Base-by-base conservation (phyloP, 306 rosid species). In the Trifolium fragiferum region DNA sequence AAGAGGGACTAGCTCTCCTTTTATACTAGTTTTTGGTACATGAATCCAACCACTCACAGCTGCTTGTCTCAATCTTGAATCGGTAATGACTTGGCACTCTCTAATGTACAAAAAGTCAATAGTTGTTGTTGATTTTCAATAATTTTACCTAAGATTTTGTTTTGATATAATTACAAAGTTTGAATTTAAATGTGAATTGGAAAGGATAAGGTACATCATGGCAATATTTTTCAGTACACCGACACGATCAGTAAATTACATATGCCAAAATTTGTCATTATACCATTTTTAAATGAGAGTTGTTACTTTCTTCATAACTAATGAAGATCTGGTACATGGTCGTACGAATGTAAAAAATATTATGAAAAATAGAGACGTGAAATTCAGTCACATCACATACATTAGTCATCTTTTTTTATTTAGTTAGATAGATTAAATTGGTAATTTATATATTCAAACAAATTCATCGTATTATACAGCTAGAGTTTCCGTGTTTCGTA, bases 21-120 rank as follows among this genome's bases (percentile, higher is more conserved):
- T 77, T 66, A 68, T 68, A 77, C 32, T 44, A 58, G n/a, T 51
- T 11, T 11, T 18, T 2, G 55, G 18, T 15, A 6, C 33, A 5
- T 18, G 19, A 8, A 4, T 61, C n/a, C 19, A 40, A 19, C 23
- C 1, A 35, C 8, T 9, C 13, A 35, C 15, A 35, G n/a, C 18
- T 37, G 69, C 50, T 38, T 19, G 19, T 12, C 70, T 19, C 40
- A 30, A 27, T 60, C 20, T 60, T 60, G 27, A 53, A 6, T 60
- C 10, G 20, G 41, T 14, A 15, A 15, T 60, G 66, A 60, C 40
- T 14, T 60, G 41, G 41, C 20, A 60, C 20, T 60, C 41, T 27
- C 11, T 20, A 30, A 27, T 60, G 21, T 14, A 14, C 12, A 6
- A 60, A 27, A 60, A 60, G 41, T 60, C 66, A 60, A 30, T 12